phyloP scores from a whole-genome alignment of 2,329 filamentous ascomycete genomes.

The Xylaria sp. region DNA sequence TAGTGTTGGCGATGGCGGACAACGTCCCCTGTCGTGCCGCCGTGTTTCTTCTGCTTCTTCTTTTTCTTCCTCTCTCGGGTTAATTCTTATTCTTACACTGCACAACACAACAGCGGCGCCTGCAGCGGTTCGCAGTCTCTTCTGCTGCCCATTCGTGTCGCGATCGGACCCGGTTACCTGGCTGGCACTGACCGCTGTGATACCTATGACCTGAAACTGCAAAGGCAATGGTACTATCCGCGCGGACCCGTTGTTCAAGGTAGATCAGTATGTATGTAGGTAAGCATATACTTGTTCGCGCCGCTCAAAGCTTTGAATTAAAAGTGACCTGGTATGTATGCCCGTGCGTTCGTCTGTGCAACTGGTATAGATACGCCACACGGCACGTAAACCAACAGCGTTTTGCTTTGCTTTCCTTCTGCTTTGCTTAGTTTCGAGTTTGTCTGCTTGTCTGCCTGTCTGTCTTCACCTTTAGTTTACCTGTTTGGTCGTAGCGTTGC shows the following conservation, averaged over 20 bases:
- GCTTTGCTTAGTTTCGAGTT: neutral
- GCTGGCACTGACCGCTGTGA: slow-evolving; percentile 11
- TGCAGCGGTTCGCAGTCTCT: slow-evolving; percentile 7
- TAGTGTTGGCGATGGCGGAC: slow-evolving; percentile 6
- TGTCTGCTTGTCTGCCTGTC: neutral
- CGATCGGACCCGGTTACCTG: slow-evolving; percentile 12
- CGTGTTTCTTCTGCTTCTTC: neutral
- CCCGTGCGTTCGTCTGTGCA: slow-evolving; percentile 1
- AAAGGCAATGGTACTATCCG: slow-evolving; percentile 8
- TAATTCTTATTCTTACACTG: neutral
- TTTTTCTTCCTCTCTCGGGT: neutral
- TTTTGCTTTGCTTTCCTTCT: neutral
- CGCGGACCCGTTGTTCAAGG: neutral
- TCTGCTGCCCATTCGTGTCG: slow-evolving; percentile 19
- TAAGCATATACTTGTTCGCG: neutral
- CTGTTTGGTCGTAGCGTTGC: neutral
- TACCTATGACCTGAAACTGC: neutral
- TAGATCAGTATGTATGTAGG: neutral
- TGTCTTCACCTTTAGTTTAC: neutral
- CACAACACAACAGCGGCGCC: neutral
- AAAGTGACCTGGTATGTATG: slow-evolving; percentile 4
- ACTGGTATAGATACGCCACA: neutral
- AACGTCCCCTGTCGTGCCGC: neutral
- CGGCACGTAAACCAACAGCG: neutral
- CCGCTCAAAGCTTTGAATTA: neutral